phyloP scores from a whole-genome alignment of 192 early-diverging fungal genomes.

The Piromyces finnis region DNA sequence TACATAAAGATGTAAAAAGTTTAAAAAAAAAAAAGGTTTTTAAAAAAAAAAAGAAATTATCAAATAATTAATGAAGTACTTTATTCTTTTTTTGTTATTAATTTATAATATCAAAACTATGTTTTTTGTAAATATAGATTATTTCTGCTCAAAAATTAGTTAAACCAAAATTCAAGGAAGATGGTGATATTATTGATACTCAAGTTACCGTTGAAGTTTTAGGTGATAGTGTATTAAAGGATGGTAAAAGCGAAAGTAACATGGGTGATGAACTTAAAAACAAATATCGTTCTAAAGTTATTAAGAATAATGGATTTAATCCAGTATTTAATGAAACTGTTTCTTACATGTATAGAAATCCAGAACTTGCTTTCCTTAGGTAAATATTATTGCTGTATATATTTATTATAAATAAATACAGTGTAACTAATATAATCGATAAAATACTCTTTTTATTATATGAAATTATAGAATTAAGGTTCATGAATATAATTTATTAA shows the following conservation, averaged over 20 bases:
- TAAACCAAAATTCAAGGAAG: slow-evolving; percentile 29
- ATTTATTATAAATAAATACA: no score
- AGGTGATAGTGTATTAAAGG: slow-evolving; percentile 4
- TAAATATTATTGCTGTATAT: no score
- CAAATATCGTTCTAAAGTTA: slow-evolving; percentile 27
- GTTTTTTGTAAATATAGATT: no score
- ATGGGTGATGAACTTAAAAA: slow-evolving; percentile 9
- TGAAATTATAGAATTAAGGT: background rate
- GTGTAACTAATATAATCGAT: no score
- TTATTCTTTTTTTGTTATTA: no score
- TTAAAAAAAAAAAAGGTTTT: no score
- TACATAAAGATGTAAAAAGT: no score
- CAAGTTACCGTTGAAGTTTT: slow-evolving; percentile 37
- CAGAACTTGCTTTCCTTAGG: slow-evolving; percentile 23
- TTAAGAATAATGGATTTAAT: slow-evolving; percentile 40
- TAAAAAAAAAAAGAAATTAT: no score
- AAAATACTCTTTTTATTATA: no score
- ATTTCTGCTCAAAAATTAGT: slow-evolving; percentile 54
- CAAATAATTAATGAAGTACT: no score
- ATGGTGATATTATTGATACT: slow-evolving; percentile 30
- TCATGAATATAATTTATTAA: background rate
- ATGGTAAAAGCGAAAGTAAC: background rate
- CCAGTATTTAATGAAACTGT: slow-evolving; percentile 27
- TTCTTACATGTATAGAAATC: slow-evolving; percentile 11
- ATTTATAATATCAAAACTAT: no score